Evolutionary conservation across 2,329 filamentous ascomycete species (phyloP), one percentile per base, ranked within the genome.

Genomic region (Sporothrix inflata): DNA sequence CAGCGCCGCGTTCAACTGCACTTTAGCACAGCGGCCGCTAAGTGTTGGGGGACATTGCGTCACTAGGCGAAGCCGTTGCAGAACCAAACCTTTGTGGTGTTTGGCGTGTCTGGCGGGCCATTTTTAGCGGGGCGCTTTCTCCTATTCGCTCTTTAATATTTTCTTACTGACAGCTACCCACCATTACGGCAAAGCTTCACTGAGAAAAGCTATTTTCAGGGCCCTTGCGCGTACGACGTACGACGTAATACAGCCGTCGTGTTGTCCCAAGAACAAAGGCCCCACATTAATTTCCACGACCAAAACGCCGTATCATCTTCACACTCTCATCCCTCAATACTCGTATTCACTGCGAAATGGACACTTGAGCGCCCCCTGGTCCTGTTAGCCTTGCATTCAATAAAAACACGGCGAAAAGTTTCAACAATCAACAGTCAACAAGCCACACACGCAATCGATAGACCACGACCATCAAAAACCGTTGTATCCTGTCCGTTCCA

Each of bases 201-300:
- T 21, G 24, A 65, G 42, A 65, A 60, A 38, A 60, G 55, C 30
- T 40, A 60, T 12, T 40, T 24, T 65, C 38, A 42, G 60, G 60
- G 38, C 60, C 60, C n/a, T 66, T 65, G 34, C 40, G 61, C 40
- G 61, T 34, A n/a, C n/a, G n/a, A n/a, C n/a, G n/a, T n/a, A n/a
- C n/a, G n/a, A n/a, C n/a, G n/a, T n/a, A n/a, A n/a, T n/a, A 7
- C n/a, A 45, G 38, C 60, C 24, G 60, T 42, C 38, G 16, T 21
- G 55, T 40, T 63, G 3, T 40, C 38, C 11, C 3, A 40, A 42
- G 60, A 42, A 27, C 11, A 65, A 45, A 21, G 38, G 60, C 21
- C 49, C 67, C 67, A 69, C n/a, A 69, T 57, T 69, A 69, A 69
- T 57, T 57, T 69, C 67, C 21, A 30, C 67, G 51, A 34, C 51